Percentiles rank a stretch among this genome's conserved stretches.
Evolutionary conservation across 2,329 filamentous ascomycete species (phyloP).

Genomic region (Saccharata proteae): DNA sequence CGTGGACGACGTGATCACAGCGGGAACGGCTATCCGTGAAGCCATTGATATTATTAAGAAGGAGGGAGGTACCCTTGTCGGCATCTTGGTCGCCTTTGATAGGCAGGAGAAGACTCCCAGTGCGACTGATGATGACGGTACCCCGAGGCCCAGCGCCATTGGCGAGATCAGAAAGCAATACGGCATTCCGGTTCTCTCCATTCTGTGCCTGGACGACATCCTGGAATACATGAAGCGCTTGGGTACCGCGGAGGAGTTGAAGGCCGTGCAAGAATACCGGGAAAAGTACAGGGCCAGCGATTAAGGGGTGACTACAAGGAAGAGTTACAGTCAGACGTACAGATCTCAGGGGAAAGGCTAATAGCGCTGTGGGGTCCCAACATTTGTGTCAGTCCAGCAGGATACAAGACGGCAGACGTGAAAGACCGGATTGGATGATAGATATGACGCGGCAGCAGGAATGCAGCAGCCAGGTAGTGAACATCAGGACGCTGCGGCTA

Average conservation of each 20-base stretch:
- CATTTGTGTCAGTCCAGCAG: too few species aligned
- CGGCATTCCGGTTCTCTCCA: conserved; percentile 69
- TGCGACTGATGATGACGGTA: conserved; percentile 48
- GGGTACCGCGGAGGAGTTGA: conserved; percentile 34
- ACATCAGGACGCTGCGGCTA: too few species aligned
- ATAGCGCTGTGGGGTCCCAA: too few species aligned
- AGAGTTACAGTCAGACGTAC: too few species aligned
- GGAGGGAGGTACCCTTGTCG: conserved; percentile 74
- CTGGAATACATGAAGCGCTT: conserved; percentile 31
- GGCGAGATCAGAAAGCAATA: conserved; percentile 76
- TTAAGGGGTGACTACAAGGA: conserved; percentile 9
- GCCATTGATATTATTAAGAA: conserved; percentile 79
- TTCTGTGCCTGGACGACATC: conserved; percentile 76
- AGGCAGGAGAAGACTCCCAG: conserved; percentile 69
- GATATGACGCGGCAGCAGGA: too few species aligned
- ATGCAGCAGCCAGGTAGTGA: too few species aligned
- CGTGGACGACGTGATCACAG: conserved; percentile 93
- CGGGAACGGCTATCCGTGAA: conserved; percentile 86
- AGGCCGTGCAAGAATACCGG: conserved; percentile 27
- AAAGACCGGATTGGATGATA: too few species aligned
- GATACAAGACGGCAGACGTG: too few species aligned
- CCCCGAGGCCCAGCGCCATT: conserved; percentile 66
- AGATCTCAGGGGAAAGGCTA: too few species aligned
- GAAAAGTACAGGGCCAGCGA: conserved; percentile 29
- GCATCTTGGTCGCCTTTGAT: conserved; percentile 81